A percentile compares a stretch with the other conserved stretches of the same genome.
These are phyloP conservation scores for Globisporangium cystogenes DNA, from an alignment of 352 stramenopile species.

Conservation along the genomic window DNA sequence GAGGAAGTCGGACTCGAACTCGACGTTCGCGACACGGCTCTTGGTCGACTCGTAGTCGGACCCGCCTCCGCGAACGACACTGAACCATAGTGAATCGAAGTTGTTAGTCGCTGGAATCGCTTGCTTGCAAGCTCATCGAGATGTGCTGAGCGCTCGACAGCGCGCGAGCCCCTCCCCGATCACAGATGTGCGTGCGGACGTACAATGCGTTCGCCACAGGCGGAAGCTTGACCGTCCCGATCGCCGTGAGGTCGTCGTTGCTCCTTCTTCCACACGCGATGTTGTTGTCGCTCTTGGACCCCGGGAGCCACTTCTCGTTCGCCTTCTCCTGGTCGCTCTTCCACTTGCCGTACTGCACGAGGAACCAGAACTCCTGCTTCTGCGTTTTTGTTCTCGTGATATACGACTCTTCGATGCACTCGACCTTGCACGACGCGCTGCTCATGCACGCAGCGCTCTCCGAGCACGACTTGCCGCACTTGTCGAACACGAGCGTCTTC, in stretches of 20 bases:
- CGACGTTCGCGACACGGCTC: slow-evolving; percentile 1
- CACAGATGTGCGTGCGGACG: too few species aligned
- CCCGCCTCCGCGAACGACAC: background rate
- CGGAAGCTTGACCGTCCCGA: background rate
- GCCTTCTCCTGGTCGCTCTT: background rate
- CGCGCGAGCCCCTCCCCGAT: background rate
- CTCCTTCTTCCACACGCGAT: background rate
- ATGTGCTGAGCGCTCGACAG: too few species aligned
- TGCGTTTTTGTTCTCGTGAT: background rate
- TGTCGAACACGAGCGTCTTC: background rate
- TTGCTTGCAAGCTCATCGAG: too few species aligned
- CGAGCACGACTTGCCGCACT: background rate
- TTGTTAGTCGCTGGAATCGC: background rate
- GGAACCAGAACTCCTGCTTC: background rate
- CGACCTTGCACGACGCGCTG: background rate
- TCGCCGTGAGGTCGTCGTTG: background rate
- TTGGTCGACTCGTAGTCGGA: background rate
- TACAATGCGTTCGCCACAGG: too few species aligned
- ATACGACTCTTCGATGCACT: background rate
- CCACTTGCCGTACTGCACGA: background rate
- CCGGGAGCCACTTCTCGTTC: background rate
- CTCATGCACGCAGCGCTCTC: background rate
- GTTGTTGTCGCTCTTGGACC: background rate
- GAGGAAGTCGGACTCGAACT: background rate
- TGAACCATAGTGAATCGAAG: background rate